Evolutionary conservation across 2,329 filamentous ascomycete genomes (phyloP), one percentile per base, ranked within the genome.

Genomic region (Mariannaea sp.): DNA sequence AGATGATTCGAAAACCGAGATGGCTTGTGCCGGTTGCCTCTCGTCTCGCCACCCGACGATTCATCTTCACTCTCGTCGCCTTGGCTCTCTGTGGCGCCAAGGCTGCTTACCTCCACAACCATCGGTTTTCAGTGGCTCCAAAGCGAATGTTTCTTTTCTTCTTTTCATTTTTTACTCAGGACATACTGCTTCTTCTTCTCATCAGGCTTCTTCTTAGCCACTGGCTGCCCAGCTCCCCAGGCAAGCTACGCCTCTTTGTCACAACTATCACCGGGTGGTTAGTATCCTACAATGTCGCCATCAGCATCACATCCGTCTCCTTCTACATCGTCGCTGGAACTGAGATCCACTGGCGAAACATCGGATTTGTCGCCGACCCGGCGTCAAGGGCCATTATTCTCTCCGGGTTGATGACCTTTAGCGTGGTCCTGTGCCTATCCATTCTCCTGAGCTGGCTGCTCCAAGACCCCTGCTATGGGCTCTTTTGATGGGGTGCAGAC

Each of bases 341-440:
- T 0, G 71, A 73, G 20, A 65, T 73, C 4, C 71, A 68, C 38
- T 73, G 71, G 70, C 64, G 69, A 10, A 72, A 73, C 41, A 59
- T 71, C n/a, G 69, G 58, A 1, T 45, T 72, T 7, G 70, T 65
- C 1, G 60, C 65, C 13, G 71, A 73, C 19, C 57, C 70, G 1
- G 63, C 69, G 1, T 67, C 70, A 2, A 62, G 70, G 36, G 59
- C 61, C 5, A 60, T 72, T n/a, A 57, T 73, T 13, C 58, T 73
- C 22, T 66, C 71, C 1, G 71, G 71, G 0, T 40, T 69, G 13
- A 57, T 71, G 32, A 68, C 68, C 3, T 65, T 67, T 5, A 7
- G 54, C 4, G 38, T 66, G 22, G 65, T 67, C 13, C 43, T 64
- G 3, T 26, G 17, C 4, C 43, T 49, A 1, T 56, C 63, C 7